Evolutionary conservation across 345 rosid genomes (phyloP).

Genomic region (Excoecaria cochinchinensis): DNA sequence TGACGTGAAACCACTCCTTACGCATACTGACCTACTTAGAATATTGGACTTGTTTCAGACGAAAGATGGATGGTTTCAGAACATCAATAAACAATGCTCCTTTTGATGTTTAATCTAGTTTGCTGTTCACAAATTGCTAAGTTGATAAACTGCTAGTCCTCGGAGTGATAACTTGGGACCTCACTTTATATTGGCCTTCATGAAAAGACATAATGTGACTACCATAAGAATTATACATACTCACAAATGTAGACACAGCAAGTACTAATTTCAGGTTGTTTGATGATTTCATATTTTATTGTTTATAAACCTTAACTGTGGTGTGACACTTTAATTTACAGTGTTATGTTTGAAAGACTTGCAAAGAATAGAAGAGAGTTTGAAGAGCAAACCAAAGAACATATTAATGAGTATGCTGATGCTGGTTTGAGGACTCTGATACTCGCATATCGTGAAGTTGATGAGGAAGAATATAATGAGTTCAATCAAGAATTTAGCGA

Average conservation of each 20-base stretch:
- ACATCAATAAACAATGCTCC: neutral
- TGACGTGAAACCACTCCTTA: constrained; percentile 13
- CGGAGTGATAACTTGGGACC: neutral
- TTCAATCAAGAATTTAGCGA: constrained; percentile 62
- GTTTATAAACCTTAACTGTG: neutral
- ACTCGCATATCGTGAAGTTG: constrained; percentile 83
- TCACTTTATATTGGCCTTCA: neutral
- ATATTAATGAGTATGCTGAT: constrained; percentile 78
- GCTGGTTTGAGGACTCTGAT: constrained; percentile 93
- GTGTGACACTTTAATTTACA: constrained; percentile 25
- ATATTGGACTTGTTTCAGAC: neutral
- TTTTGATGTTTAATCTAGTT: neutral
- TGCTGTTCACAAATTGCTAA: neutral
- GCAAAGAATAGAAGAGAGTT: constrained; percentile 53
- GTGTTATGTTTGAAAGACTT: constrained; percentile 92
- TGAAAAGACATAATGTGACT: neutral
- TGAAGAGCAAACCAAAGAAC: constrained; percentile 66
- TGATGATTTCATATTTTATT: constrained; percentile 10
- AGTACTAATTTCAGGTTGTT: constrained; percentile 3
- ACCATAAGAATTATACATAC: neutral
- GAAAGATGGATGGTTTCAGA: neutral
- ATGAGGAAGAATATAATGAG: constrained; percentile 63
- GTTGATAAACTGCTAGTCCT: neutral
- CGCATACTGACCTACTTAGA: neutral
- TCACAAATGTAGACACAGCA: neutral